Base-by-base conservation (phyloP, 2,329 filamentous ascomycete genomes). In the Exophiala sideris region DNA sequence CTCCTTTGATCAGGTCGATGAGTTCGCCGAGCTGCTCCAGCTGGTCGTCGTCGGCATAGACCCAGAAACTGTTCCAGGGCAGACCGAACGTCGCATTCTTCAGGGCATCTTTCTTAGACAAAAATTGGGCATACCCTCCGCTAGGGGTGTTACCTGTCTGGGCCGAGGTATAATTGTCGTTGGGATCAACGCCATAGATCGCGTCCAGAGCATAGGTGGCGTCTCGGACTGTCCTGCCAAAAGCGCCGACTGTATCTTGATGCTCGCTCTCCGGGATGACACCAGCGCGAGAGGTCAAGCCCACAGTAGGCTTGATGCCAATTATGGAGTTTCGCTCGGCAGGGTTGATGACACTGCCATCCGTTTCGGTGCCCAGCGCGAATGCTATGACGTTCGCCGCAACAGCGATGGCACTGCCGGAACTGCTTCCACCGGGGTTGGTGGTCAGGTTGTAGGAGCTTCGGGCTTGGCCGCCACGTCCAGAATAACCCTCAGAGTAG, bases 301-400 rank as follows among this genome's bases (percentile, higher is more conserved):
- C 87, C 5, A 90, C 84, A 1, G 86, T 90, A 1, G 87, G 86
- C 70, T 90, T 91, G 67, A 91, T 80, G 2, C 87, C 87, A 1
- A 90, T 85, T 1, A 91, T 66, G 1, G 76, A 79, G 64, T 87
- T 88, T 3, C 85, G 74, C 66, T 86, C 80, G 1, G 87, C 86
- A 0, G 88, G 88, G 66, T 82, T 85, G 64, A 89, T 88, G 12
- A 91, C 78, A 70, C 80, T 84, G 3, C 81, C 86, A 65, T 90
- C 86, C 0, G 87, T 90, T 71, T 91, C 88, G 0, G 87, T 90
- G 1, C 87, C 88, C 11, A 54, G 67, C 0, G 84, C 76, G 65
- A 89, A 86, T 0, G 82, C 73, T 20, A 83, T 74, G 2, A 81
- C 70, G 61, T 88, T 88, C 3, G 80, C 79, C 3, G 79, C 79